Percentiles rank a stretch among this genome's conserved stretches.
These are phyloP conservation scores for Venturia oleaginea DNA, from an alignment of 2,329 filamentous ascomycete species.

Conservation along the genomic window DNA sequence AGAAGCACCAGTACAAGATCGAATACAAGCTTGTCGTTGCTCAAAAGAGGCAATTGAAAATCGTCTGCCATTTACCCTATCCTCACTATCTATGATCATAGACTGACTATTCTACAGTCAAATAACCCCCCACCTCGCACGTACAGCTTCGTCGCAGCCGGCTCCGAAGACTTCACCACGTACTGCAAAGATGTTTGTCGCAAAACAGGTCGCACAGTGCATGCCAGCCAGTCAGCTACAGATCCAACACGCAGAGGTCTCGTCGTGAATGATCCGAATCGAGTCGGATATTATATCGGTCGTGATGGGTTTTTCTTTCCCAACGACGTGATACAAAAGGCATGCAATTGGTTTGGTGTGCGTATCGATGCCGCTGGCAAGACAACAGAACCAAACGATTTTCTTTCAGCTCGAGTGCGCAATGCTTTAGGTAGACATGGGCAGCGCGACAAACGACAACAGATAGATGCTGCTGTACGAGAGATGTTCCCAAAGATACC, in stretches of 20 bases:
- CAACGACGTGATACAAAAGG: constrained; percentile 47
- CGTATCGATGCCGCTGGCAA: constrained; percentile 1
- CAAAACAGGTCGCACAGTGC: constrained; percentile 43
- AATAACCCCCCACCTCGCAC: neutral
- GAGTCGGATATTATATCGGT: constrained; percentile 51
- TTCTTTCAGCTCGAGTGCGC: constrained; percentile 20
- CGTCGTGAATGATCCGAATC: constrained; percentile 31
- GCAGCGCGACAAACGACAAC: neutral
- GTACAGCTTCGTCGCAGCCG: constrained; percentile 50
- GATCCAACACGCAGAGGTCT: constrained; percentile 16
- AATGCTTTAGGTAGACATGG: neutral
- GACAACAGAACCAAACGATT: constrained; percentile 23
- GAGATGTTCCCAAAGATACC: constrained; percentile 52
- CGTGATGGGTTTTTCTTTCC: constrained; percentile 57
- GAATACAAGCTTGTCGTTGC: neutral
- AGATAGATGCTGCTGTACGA: constrained; percentile 2
- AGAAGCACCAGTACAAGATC: constrained; percentile 6
- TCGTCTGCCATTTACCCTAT: neutral
- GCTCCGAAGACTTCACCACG: constrained; percentile 50
- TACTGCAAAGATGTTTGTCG: constrained; percentile 50
- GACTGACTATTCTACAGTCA: neutral
- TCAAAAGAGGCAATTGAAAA: constrained; percentile 6
- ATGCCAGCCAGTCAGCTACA: constrained; percentile 50
- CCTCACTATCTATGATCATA: neutral
- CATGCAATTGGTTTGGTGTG: constrained; percentile 30